These are phyloP conservation scores for Herpetospermum pedunculosum DNA, from an alignment of 306 rosid species.

Conservation along the genomic window DNA sequence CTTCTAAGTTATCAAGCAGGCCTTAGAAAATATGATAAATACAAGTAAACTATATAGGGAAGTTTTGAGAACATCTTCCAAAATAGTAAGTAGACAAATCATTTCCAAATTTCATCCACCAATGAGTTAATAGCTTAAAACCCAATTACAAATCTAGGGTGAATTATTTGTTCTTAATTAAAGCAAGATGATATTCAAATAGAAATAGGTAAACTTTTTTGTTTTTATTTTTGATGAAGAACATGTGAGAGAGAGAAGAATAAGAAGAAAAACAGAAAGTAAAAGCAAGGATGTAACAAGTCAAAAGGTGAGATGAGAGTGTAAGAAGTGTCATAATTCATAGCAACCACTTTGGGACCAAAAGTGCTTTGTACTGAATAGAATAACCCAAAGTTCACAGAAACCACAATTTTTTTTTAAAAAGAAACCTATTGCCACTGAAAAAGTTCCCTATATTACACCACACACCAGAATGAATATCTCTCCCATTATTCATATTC, in stretches of 20 bases:
- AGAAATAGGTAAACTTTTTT: too few relatives aligned
- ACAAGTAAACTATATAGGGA: neutral
- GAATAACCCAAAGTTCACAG: neutral
- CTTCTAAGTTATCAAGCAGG: neutral
- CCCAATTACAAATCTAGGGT: too few relatives aligned
- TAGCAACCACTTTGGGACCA: conserved; percentile 6
- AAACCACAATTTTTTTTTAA: neutral
- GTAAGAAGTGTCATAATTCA: conserved; percentile 4
- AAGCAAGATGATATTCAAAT: too few relatives aligned
- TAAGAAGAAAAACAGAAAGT: neutral
- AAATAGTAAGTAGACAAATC: neutral
- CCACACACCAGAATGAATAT: neutral
- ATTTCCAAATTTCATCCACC: too few relatives aligned
- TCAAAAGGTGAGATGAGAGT: conserved; percentile 6
- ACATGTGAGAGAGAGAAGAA: conserved; percentile 10
- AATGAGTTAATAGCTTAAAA: too few relatives aligned
- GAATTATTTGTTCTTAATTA: too few relatives aligned
- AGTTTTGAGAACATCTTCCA: neutral
- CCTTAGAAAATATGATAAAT: neutral
- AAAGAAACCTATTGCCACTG: neutral
- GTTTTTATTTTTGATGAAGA: neutral
- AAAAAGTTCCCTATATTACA: neutral
- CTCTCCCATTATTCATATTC: neutral
- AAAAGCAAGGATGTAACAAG: neutral
- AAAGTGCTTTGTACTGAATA: neutral